Percentiles rank a stretch among this genome's conserved stretches.
These are phyloP conservation scores for Taphrina wiesneri DNA, from an alignment of 1,139 yeast species.

Conservation along the genomic window DNA sequence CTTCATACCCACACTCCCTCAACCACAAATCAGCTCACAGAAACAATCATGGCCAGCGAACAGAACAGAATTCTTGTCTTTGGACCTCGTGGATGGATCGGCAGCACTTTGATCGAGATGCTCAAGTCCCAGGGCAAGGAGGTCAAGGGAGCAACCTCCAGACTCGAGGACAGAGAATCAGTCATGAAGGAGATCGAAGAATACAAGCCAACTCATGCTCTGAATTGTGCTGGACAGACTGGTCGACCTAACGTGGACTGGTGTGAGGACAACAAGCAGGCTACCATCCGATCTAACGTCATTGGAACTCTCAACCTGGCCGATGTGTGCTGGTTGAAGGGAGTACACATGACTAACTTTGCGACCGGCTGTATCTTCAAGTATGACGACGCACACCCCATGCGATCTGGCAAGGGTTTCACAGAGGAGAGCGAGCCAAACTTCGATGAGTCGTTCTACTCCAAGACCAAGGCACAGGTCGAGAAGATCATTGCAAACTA, in stretches of 20 bases:
- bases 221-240: constrained; percentile 32
- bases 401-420: constrained; percentile 34
- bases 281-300: constrained; percentile 44
- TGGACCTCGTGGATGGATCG: constrained; percentile 34
- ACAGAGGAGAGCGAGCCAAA: constrained; percentile 29
- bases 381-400: constrained; percentile 32
- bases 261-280: constrained; percentile 34
- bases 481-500: constrained; percentile 31
- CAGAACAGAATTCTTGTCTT: constrained; percentile 29
- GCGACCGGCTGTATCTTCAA: constrained; percentile 34
- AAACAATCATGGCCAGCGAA: constrained; percentile 6
- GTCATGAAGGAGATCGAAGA: constrained; percentile 28
- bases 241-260: constrained; percentile 34
- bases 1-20: background rate
- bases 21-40: background rate
- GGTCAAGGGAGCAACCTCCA: constrained; percentile 25
- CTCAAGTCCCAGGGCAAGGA: constrained; percentile 33
- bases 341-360: constrained; percentile 33
- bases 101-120: constrained; percentile 28
- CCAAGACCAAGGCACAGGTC: constrained; percentile 30
- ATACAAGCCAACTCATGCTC: constrained; percentile 33
- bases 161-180: constrained; percentile 29
- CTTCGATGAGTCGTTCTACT: constrained; percentile 32
- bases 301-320: constrained; percentile 61
- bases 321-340: constrained; percentile 43